Evolutionary conservation across 2,329 filamentous ascomycete species (phyloP).

Genomic region (Penicillium sp.): DNA sequence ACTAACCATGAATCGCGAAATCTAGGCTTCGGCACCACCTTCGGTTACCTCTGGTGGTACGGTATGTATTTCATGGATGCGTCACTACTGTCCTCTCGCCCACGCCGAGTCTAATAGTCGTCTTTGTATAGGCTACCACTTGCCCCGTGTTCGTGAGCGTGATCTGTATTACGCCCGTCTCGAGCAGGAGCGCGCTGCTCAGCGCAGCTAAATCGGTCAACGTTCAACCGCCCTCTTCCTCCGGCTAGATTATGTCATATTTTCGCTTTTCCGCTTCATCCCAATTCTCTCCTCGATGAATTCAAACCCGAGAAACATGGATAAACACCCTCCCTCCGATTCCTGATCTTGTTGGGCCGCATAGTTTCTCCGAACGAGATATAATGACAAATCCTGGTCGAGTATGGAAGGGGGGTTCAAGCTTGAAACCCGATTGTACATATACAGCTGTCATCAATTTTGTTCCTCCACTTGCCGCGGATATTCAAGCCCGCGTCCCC

Average conservation of each 20-base stretch:
- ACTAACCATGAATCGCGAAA: conserved; percentile 13
- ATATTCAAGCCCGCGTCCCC: too few species aligned
- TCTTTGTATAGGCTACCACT: conserved; percentile 52
- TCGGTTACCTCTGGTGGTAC: conserved; percentile 65
- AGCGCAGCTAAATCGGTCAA: conserved; percentile 25
- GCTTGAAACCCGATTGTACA: conserved; percentile 25
- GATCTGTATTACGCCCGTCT: conserved; percentile 59
- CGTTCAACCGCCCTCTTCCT: conserved; percentile 6
- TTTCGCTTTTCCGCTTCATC: conserved; percentile 15
- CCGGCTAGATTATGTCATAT: conserved; percentile 5
- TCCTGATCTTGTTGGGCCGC: not conserved
- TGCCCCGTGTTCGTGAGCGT: conserved; percentile 57
- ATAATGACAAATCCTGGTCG: conserved; percentile 14
- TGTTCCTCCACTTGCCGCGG: conserved; percentile 5
- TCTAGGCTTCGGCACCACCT: conserved; percentile 55
- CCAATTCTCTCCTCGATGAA: conserved; percentile 15
- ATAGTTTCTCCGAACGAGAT: conserved; percentile 5
- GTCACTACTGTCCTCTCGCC: too few species aligned
- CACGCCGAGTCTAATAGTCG: too few species aligned
- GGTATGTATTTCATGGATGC: conserved; percentile 38
- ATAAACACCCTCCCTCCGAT: conserved; percentile 4
- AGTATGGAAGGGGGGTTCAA: conserved; percentile 12
- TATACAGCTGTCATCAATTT: conserved; percentile 25
- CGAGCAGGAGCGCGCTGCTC: conserved; percentile 53
- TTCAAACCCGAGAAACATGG: conserved; percentile 4